Evolutionary conservation across 2,329 filamentous ascomycete species (phyloP), one percentile per base, ranked within the genome.

Genomic region (Endoconidiophora polonica): DNA sequence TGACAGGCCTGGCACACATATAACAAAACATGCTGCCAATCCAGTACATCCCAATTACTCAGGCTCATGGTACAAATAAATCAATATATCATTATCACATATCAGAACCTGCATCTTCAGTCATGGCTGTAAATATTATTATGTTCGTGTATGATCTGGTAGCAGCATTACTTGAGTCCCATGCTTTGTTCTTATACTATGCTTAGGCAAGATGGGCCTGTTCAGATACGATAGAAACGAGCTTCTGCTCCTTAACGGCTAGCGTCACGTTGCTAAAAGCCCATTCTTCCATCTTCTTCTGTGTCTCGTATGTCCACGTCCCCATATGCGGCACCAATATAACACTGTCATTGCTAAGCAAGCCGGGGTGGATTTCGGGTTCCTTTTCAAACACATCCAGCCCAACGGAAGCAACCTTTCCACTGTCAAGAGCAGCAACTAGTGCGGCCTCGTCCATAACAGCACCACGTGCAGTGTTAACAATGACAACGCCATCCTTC

Each of bases 341-440:
- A 20, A 85, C 83, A 56, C 77, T 74, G 2, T 76, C 76, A 59
- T 90, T 88, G 14, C 67, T 66, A 12, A 88, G 57, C 40, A 93
- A 67, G 1, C 81, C 83, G 0, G 78, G 79, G 59, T 91, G 83
- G 24, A 93, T 67, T 52, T 75, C 70, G 0, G 86, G 86, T 63
- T 93, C 86, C 37, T 87, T 70, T 61, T 93, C 86, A 59, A 79
- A 93, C 46, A 93, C 86, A 61, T 93, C 86, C 4, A 93, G 70
- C 1, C 86, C 86, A 12, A 70, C 79, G 9, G 77, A 81, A 56
- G 72, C 72, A 40, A 93, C 83, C 52, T 77, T 75, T 5, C 85
- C 84, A 14, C 67, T 71, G 18, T 81, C 72, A 2, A 93, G 70
- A 1, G 85, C 84, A 42, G 77, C 66, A 4, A 88, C 86, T 5